A percentile compares a stretch with the other conserved stretches of the same genome.
Conservation (phyloP, 2,329 filamentous ascomycete genomes). For the Botrytis fragariae region DNA sequence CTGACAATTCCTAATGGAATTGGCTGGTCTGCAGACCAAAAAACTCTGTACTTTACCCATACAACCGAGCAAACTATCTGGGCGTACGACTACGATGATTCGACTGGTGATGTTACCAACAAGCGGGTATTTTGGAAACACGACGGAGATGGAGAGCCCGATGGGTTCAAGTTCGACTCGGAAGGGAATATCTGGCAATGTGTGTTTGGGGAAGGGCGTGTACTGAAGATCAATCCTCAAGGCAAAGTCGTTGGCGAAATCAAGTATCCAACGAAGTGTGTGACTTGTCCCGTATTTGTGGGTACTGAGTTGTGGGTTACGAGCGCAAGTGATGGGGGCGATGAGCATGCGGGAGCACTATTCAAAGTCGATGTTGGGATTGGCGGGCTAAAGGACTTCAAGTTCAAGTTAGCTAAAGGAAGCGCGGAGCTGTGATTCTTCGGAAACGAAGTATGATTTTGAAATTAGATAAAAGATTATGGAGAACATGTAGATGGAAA, state of each 20-base stretch:
- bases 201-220: constrained; percentile 73
- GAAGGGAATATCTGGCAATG: constrained; percentile 89
- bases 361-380: constrained; percentile 78
- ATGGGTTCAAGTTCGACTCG: constrained; percentile 80
- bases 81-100: constrained; percentile 68
- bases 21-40: constrained; percentile 71
- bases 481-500: not conserved
- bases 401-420: constrained; percentile 51
- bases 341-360: constrained; percentile 65
- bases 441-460: not conserved
- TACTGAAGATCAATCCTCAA: constrained; percentile 65
- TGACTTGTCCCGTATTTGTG: constrained; percentile 79
- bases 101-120: constrained; percentile 64
- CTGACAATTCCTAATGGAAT: constrained; percentile 83
- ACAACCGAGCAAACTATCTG: constrained; percentile 69
- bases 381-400: constrained; percentile 59
- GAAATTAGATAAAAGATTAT: not conserved
- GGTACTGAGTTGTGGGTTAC: constrained; percentile 77
- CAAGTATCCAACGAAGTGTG: constrained; percentile 70
- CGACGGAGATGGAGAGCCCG: constrained; percentile 64
- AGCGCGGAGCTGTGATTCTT: constrained; percentile 10
- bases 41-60: constrained; percentile 73
- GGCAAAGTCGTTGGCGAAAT: constrained; percentile 74
- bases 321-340: constrained; percentile 64
- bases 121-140: constrained; percentile 69